Evolutionary conservation across 2,329 filamentous ascomycete genomes (phyloP), one percentile per base, ranked within the genome.

Genomic region (Colletotrichum chrysophilum): DNA sequence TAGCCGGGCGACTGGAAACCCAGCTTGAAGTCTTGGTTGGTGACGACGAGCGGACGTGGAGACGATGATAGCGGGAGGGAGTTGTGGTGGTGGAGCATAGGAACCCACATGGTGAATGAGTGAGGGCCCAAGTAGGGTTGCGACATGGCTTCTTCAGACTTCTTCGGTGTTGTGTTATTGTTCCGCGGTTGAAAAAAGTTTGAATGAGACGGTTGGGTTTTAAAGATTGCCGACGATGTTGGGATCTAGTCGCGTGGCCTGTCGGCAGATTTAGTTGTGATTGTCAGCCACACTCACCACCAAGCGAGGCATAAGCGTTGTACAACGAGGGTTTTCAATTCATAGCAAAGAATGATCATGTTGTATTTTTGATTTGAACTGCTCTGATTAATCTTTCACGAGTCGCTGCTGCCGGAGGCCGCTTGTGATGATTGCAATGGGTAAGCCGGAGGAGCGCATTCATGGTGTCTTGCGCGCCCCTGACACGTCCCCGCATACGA

Each of bases 1-100:
- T 92, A 92, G 87, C 88, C 88, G 86, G 88, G 88, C 88, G 62
- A 66, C 52, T 52, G 62, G 38, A 66, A 21, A 66, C 61, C 61
- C 71, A 74, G 66, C 38, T 68, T 64, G 38, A 26, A 16, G n/a
- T 18, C 7, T 38, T 64, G 61, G 61, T 43, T 64, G 61, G 34
- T 64, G 34, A 64, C 34, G 21, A 26, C 21, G 2, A 16, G 4
- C 0, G 5, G 14, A 1, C 61, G 36, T 38, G 34, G 34, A 64
- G 61, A 64, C 16, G 14, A 21, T 43, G 3, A 64, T 64, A 62
- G 18, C 18, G 58, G 58, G 21, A 26, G 36, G 34, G 34, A 16
- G 16, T 24, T 18, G 10, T 2, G 32, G 61, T 28, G 61, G 58
- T 61, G 58, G 58, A 61, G 58, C 58, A 62, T 8, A 12, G 14